Conservation (phyloP, 768 basidiomycete species). For the Suillus americanus region DNA sequence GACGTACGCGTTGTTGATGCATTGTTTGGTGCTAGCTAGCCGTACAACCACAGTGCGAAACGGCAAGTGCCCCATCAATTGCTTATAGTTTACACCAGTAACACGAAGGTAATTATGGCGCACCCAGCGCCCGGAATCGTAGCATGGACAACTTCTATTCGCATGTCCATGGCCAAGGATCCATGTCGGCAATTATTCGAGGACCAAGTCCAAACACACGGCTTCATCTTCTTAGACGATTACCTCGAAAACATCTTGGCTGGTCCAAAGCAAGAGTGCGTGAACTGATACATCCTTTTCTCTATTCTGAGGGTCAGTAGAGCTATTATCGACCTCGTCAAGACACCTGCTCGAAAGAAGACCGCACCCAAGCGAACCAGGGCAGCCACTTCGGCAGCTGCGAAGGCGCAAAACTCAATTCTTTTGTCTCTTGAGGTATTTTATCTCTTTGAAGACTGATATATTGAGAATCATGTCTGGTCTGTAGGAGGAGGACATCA, state of each 20-base stretch:
- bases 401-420: slow-evolving; percentile 44
- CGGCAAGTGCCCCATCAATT: neutral
- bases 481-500: slow-evolving; percentile 33
- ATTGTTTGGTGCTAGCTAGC: slow-evolving; percentile 16
- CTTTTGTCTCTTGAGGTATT: slow-evolving; percentile 49
- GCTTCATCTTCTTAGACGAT: slow-evolving; percentile 77
- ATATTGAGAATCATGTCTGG: slow-evolving; percentile 6
- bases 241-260: slow-evolving; percentile 72
- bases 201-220: slow-evolving; percentile 72
- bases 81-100: neutral
- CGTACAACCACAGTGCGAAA: slow-evolving; percentile 5
- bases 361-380: slow-evolving; percentile 51
- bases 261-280: slow-evolving; percentile 67
- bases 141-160: slow-evolving; percentile 67
- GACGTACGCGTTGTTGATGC: slow-evolving; percentile 28
- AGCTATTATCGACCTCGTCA: slow-evolving; percentile 75
- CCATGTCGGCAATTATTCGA: slow-evolving; percentile 69
- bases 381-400: slow-evolving; percentile 36
- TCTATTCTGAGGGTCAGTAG: slow-evolving; percentile 34
- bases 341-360: slow-evolving; percentile 80
- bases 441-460: neutral
- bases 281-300: neutral
- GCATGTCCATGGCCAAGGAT: slow-evolving; percentile 69
- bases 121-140: slow-evolving; percentile 45
- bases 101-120: slow-evolving; percentile 11